Percentiles rank a stretch among this genome's conserved stretches.
These are phyloP conservation scores for Hymenotorrendiella dingleyae DNA, from an alignment of 2,329 filamentous ascomycete genomes.

Conservation along the genomic window DNA sequence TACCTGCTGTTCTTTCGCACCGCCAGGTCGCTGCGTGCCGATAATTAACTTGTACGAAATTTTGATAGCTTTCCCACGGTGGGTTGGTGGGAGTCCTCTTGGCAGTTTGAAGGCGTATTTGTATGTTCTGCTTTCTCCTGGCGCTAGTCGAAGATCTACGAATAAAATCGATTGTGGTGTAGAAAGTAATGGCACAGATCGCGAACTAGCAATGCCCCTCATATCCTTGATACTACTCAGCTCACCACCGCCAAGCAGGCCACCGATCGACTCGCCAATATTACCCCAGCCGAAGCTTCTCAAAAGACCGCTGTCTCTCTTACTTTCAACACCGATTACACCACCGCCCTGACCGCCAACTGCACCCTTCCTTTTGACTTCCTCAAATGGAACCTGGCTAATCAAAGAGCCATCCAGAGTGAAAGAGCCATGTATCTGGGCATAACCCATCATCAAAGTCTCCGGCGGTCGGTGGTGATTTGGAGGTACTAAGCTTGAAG, in stretches of 20 bases:
- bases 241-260: constrained; percentile 78
- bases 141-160: constrained; percentile 80
- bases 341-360: constrained; percentile 82
- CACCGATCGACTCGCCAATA: constrained; percentile 81
- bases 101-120: constrained; percentile 84
- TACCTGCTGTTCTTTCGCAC: constrained; percentile 72
- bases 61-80: constrained; percentile 90
- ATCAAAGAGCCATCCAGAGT: constrained; percentile 86
- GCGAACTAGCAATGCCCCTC: constrained; percentile 79
- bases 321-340: constrained; percentile 74
- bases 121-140: constrained; percentile 83
- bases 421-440: constrained; percentile 88
- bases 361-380: constrained; percentile 90
- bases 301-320: constrained; percentile 73
- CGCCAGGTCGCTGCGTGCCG: constrained; percentile 81
- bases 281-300: constrained; percentile 82
- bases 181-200: constrained; percentile 83
- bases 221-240: constrained; percentile 94
- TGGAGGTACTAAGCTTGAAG: constrained; percentile 37
- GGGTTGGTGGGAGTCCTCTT: constrained; percentile 81
- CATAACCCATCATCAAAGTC: constrained; percentile 95
- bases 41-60: constrained; percentile 87
- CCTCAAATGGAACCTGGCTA: constrained; percentile 84
- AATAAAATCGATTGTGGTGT: constrained; percentile 95
- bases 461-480: constrained; percentile 55